These are phyloP conservation scores for Pestalotiopsis sp. DNA, from an alignment of 2,329 filamentous ascomycete genomes.

Conservation along the genomic window DNA sequence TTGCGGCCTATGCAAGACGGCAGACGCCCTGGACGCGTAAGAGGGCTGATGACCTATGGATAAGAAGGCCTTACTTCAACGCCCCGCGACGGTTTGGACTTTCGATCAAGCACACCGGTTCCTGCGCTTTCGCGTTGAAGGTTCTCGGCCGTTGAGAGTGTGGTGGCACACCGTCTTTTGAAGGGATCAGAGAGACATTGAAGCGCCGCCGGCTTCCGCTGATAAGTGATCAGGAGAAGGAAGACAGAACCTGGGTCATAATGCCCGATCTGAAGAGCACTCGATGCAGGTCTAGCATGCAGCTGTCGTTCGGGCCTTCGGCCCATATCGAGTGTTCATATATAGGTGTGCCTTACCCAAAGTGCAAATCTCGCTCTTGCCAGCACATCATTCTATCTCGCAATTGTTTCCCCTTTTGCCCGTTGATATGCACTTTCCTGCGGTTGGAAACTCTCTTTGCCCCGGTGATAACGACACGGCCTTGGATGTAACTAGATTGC, in stretches of 20 bases:
- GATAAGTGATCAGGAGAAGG: background rate
- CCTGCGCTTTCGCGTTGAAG: background rate
- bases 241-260: background rate
- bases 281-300: background rate
- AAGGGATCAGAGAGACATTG: background rate
- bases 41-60: background rate
- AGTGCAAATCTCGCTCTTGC: background rate
- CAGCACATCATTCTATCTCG: background rate
- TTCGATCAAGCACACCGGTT: background rate
- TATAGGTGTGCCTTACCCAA: background rate
- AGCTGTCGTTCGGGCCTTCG: background rate
- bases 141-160: background rate
- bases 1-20: no score
- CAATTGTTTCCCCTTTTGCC: background rate
- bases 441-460: background rate
- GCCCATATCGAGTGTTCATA: background rate
- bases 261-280: background rate
- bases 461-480: background rate
- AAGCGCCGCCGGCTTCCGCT: background rate
- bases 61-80: background rate
- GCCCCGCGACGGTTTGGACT: background rate
- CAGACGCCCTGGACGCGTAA: no score
- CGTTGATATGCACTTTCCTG: background rate
- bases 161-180: background rate
- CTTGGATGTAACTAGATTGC: background rate